Conservation (phyloP, 1,139 yeast species). For the Pneumocystis canis region DNA sequence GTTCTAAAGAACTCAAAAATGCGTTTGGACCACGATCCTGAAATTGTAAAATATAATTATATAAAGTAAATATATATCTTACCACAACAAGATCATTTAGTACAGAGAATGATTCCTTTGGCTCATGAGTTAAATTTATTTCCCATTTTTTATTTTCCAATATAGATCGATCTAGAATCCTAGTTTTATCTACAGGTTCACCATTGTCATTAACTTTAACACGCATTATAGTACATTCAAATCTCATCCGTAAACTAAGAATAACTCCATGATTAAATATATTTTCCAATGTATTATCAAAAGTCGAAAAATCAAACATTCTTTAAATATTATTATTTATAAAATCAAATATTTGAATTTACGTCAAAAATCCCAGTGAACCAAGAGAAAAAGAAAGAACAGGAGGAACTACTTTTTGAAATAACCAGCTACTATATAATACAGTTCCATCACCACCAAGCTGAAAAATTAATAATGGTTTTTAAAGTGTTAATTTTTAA, state of each 20-base stretch:
- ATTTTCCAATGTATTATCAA: slow-evolving; percentile 36
- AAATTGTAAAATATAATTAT: neutral
- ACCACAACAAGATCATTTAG: slow-evolving; percentile 64
- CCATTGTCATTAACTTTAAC: slow-evolving; percentile 17
- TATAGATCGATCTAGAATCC: slow-evolving; percentile 24
- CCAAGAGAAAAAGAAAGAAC: slow-evolving; percentile 71
- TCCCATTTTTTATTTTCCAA: slow-evolving; percentile 21
- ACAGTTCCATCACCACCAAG: slow-evolving; percentile 90
- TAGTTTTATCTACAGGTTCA: slow-evolving; percentile 9
- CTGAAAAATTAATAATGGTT: slow-evolving; percentile 25
- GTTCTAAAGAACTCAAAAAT: slow-evolving; percentile 59
- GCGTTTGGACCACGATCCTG: slow-evolving; percentile 71
- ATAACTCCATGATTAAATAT: slow-evolving; percentile 48
- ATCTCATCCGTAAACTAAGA: slow-evolving; percentile 58
- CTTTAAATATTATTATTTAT: slow-evolving; percentile 8
- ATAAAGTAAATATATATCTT: neutral
- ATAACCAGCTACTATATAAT: slow-evolving; percentile 45
- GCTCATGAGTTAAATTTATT: slow-evolving; percentile 7
- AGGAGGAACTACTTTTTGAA: slow-evolving; percentile 66
- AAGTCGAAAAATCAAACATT: slow-evolving; percentile 54
- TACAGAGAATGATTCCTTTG: slow-evolving; percentile 37
- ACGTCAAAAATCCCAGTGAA: slow-evolving; percentile 61
- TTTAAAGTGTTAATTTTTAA: slow-evolving; percentile 22
- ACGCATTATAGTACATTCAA: slow-evolving; percentile 60
- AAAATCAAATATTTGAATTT: slow-evolving; percentile 3